Evolutionary conservation across 805 yeast genomes (phyloP), one percentile per base, ranked within the genome.

Genomic region (Blastobotrys mokoenaii): DNA sequence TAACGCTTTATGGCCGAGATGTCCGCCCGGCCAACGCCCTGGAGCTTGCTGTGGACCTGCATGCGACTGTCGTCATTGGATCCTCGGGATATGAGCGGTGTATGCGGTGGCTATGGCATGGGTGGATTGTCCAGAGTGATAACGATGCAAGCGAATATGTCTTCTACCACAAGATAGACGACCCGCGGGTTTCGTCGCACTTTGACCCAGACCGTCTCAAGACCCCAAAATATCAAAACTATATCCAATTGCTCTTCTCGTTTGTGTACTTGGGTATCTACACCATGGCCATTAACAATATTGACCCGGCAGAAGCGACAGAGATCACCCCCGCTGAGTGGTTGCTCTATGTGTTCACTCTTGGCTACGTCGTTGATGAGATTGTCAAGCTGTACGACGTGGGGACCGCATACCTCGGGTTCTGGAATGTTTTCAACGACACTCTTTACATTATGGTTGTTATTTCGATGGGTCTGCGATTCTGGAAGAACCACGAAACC

Each of bases 51-150:
- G 87, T 84, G 22, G 96, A 87, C 58, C 76, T 80, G 76, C 95
- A 87, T 54, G 76, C 84, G 9, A 80, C 89, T 7, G 71, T 73
- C 17, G 80, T 86, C 14, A 84, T 88, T 54, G 80, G 87, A 1
- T 77, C 94, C 0, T 68, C 82, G 7, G 96, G 95, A 0, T 87
- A 78, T 61, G 95, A 87, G 63, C 68, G 95, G 44, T 85, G 95
- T 65, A 73, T 86, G 56, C 79, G 81, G 53, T 87, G 95, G 95
- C 63, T 87, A 41, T 87, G 96, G 96, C 69, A 89, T 46, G 96
- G 96, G 25, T 85, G 95, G 95, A 84, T 87, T 50, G 72, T 84
- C 42, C 95, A 86, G 63, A 75, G 82, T 17, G 76, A 79, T 10
- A 62, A 61, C 11, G 86, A 85, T 58, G 85, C 93, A 4, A 34